Evolutionary conservation across 306 rosid genomes (phyloP).

Genomic region (Cucurbita ficifolia): DNA sequence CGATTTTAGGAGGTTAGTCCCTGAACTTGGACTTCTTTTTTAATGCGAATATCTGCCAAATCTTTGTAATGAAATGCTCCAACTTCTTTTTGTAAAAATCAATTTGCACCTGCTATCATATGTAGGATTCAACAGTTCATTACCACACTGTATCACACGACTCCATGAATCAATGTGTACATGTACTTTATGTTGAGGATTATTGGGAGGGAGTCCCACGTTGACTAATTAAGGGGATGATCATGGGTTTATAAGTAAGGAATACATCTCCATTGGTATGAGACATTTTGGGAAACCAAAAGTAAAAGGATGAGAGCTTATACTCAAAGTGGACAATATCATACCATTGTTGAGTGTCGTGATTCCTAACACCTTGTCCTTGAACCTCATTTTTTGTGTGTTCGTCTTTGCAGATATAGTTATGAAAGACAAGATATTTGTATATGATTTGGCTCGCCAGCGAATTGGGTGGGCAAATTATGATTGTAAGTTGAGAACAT

Average conservation of each 20-base stretch:
- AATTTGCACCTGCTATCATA: neutral
- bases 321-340: no score
- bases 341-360: no score
- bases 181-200: no score
- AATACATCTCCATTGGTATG: no score
- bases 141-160: neutral
- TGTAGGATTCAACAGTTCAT: neutral
- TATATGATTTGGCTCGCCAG: constrained; percentile 69
- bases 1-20: constrained; percentile 80
- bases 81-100: neutral
- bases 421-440: constrained; percentile 72
- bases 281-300: no score
- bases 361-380: no score
- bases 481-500: constrained; percentile 47
- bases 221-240: no score
- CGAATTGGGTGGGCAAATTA: constrained; percentile 75
- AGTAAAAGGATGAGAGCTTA: no score
- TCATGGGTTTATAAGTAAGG: no score
- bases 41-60: neutral
- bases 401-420: constrained; percentile 48
- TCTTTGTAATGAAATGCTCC: neutral
- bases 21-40: neutral
- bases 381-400: neutral
- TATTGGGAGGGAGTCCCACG: no score
- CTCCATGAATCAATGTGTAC: neutral